Conservation (phyloP, 1,139 yeast species). For the Arxiozyma slooffiae region DNA sequence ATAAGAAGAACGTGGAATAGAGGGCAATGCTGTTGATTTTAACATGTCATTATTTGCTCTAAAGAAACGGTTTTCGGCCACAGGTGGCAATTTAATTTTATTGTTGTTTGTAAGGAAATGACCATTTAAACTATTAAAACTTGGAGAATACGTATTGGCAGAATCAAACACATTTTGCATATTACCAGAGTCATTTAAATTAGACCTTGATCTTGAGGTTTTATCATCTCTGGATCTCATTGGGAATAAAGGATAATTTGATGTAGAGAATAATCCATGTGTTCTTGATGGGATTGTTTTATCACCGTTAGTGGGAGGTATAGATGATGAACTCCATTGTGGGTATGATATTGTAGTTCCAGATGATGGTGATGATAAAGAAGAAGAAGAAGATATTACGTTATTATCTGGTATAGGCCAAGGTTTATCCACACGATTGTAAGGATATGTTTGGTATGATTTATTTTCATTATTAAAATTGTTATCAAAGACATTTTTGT, state of each 20-base stretch:
- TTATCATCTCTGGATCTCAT: neutral
- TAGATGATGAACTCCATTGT: neutral
- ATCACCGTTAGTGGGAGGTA: neutral
- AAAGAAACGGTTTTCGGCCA: neutral
- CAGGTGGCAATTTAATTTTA: slow-evolving; percentile 1
- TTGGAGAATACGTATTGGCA: neutral
- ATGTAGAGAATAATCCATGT: neutral
- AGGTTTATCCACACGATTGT: neutral
- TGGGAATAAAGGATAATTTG: neutral
- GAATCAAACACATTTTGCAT: neutral
- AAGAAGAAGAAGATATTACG: slow-evolving; percentile 1
- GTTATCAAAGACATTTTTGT: neutral
- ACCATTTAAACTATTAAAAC: neutral
- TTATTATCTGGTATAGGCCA: slow-evolving; percentile 2
- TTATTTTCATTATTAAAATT: neutral
- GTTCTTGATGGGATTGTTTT: neutral
- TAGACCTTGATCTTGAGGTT: neutral
- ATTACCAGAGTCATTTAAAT: neutral
- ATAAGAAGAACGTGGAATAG: slow-evolving; percentile 3
- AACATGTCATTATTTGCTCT: neutral
- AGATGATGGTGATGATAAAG: slow-evolving; percentile 1
- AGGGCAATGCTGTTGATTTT: neutral
- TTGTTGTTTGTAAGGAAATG: neutral
- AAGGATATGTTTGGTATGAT: neutral
- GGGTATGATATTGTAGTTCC: neutral